Percentiles rank a stretch among this genome's conserved stretches.
phyloP scores from a whole-genome alignment of 805 yeast genomes.

The Huiozyma naganishii region DNA sequence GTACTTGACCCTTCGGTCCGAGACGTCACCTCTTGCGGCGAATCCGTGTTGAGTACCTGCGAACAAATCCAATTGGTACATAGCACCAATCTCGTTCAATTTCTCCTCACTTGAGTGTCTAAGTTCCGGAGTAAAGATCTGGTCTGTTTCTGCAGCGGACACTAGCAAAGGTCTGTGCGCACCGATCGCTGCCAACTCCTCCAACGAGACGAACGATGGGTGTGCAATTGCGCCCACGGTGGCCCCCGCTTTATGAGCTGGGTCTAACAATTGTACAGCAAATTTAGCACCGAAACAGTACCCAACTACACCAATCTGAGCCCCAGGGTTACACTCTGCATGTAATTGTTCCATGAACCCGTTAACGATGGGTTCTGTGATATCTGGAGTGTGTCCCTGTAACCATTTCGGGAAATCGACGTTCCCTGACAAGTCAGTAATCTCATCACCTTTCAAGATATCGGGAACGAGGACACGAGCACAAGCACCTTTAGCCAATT shows the following conservation, averaged over 20 bases:
- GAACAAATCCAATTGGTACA: slow-evolving; percentile 52
- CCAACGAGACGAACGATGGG: slow-evolving; percentile 62
- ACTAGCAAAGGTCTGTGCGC: slow-evolving; percentile 50
- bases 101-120: slow-evolving; percentile 52
- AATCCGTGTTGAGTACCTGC: slow-evolving; percentile 67
- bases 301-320: slow-evolving; percentile 50
- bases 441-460: slow-evolving; percentile 42
- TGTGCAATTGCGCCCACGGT: slow-evolving; percentile 71
- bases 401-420: slow-evolving; percentile 38
- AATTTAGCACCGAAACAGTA: slow-evolving; percentile 81
- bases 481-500: slow-evolving; percentile 44
- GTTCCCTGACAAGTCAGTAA: slow-evolving; percentile 23
- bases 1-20: slow-evolving; percentile 40
- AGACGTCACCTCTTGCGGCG: slow-evolving; percentile 65
- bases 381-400: slow-evolving; percentile 38
- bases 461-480: slow-evolving; percentile 72
- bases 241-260: slow-evolving; percentile 29
- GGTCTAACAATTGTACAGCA: slow-evolving; percentile 37
- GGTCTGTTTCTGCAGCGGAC: slow-evolving; percentile 66
- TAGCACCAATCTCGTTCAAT: slow-evolving; percentile 41
- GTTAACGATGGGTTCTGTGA: slow-evolving; percentile 38
- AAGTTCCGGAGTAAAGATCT: slow-evolving; percentile 49
- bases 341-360: slow-evolving; percentile 37
- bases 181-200: slow-evolving; percentile 48
- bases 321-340: slow-evolving; percentile 33